Base-by-base conservation (phyloP, 306 rosid genomes). In the Lagenaria siceraria region DNA sequence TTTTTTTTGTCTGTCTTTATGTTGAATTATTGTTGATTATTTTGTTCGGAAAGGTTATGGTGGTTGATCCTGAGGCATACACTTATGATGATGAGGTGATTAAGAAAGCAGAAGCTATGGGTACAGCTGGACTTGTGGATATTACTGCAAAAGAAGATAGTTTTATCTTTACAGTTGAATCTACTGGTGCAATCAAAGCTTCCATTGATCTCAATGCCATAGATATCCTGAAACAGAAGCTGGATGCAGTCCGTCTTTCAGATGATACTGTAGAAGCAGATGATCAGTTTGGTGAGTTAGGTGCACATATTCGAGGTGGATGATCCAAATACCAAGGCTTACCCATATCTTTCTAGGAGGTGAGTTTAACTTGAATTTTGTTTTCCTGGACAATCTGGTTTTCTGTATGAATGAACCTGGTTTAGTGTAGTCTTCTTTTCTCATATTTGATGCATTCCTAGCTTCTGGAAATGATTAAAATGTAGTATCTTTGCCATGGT, bases 231-330 rank as follows among this genome's bases (percentile, higher is more conserved):
- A 96, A 90, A 85, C 97, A 88, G 78, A 96, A 96, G 85, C 83
- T 96, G 61, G 99, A 92, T 71, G 99, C 97, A 9, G 96, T 95
- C 53, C 93, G 98, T 82, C 89, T 90, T 21, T 92, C 99, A 5
- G 98, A 92, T 31, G 98, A 95, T 77, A 95, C 97, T 0, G 97
- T 90, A 14, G 98, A 92, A 81, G 97, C 98, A 1, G 96, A 89
- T 73, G 99, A 95, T 77, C 99, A 92, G 61, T 95, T 95, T 82
- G 99, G 99, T 15, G 99, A 95, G 85, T 84, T 95, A 11, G 97
- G 97, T 80, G 97, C 99, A 15, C 99, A 92, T 81, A 80, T 95
- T 97, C 87, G 98, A 77, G 99, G 99, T 74, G 97, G 99, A 72
- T 95, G 85, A 92, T 81, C 78, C 35, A 19, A 55, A n/a, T 7